Conservation (phyloP, 306 rosid species). For the Prunus padus region DNA sequence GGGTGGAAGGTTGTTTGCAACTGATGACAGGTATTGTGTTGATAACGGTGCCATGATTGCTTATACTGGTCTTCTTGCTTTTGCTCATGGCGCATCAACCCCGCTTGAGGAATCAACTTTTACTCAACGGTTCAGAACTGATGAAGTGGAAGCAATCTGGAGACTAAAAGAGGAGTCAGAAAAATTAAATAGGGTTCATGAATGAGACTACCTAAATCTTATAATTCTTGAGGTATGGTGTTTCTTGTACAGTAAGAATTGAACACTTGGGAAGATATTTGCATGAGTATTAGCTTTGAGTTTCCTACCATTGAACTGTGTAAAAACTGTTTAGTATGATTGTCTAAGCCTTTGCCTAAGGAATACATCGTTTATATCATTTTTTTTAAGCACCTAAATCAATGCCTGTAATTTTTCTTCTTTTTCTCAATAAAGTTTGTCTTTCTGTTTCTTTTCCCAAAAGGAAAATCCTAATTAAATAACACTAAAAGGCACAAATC, state of each 20-base stretch:
- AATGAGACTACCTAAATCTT: slow-evolving; percentile 20
- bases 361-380: not conserved
- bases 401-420: not conserved
- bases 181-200: slow-evolving; percentile 26
- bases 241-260: not conserved
- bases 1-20: slow-evolving; percentile 85
- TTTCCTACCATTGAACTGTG: not conserved
- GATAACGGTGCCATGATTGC: slow-evolving; percentile 98
- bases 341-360: too few relatives aligned
- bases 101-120: slow-evolving; percentile 70
- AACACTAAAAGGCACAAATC: not conserved
- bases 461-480: not conserved
- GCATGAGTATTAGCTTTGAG: not conserved
- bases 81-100: slow-evolving; percentile 62
- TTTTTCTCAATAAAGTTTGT: not conserved
- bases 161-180: slow-evolving; percentile 46
- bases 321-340: not conserved
- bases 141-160: slow-evolving; percentile 93
- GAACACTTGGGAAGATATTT: not conserved
- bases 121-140: slow-evolving; percentile 88
- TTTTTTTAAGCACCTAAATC: not conserved
- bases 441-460: not conserved
- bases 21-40: slow-evolving; percentile 87
- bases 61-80: slow-evolving; percentile 87
- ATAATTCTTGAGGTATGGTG: slow-evolving; percentile 2